Base-by-base conservation (phyloP, 345 rosid genomes). In the Turritis glabra region DNA sequence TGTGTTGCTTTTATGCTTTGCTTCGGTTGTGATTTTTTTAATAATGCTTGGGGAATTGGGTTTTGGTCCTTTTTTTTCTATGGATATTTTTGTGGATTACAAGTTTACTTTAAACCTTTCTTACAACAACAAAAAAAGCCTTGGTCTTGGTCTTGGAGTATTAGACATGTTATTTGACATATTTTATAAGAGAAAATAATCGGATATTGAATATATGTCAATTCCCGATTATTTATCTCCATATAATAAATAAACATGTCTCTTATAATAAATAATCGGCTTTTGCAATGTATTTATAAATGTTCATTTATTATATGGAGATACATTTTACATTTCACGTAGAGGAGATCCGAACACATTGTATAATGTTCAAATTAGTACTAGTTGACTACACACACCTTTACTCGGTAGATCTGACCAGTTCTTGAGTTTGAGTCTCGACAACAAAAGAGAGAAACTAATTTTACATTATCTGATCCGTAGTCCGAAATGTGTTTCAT, bases 1-100 rank as follows among this genome's bases (percentile, higher is more conserved):
- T 63, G 63, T 41, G 54, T 61, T 71, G 67, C 61, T 38, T 72
- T 63, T 52, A 73, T 73, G 77, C 71, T 73, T 71, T 74, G 47
- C 58, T 73, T 64, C 1, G 55, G 30, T 21, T 72, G 30, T 18
- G n/a, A 35, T 55, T 30, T 64, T 14, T 66, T 25, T 13, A 6
- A 10, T 57, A 47, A 67, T 59, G 69, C 69, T 59, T 59, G 27
- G 13, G 33, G 64, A 35, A 2, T 22, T 64, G 64, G 65, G 41
- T 47, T 65, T 65, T 56, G 18, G 58, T 74, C 63, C 1, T 32
- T 35, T 37, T 32, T 5, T 51, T 56, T 44, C 32, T 64, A 32
- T 29, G 14, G n/a, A 11, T 17, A 3, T 22, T 44, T 35, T 37
- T 71, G 26, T 60, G 40, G 41, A 48, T 27, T 72, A 21, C 23